Evolutionary conservation across 83 land plant genomes (phyloP).

Genomic region (Larix sibirica): DNA sequence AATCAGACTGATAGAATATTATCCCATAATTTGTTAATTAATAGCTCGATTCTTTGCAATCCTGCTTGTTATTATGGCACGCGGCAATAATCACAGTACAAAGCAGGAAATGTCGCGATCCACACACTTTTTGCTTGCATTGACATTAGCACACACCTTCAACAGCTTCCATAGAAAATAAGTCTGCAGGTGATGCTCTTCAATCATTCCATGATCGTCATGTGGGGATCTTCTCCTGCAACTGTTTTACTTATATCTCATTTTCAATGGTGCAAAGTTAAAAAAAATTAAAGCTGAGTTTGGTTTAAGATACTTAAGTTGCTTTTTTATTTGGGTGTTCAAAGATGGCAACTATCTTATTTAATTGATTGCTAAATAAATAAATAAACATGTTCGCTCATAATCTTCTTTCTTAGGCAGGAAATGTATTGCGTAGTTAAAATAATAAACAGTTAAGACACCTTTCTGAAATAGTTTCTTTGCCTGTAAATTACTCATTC

Average conservation of each 20-base stretch:
- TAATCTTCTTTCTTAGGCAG: no score
- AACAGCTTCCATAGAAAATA: not conserved
- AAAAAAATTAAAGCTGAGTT: not conserved
- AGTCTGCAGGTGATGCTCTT: slow-evolving; percentile 5
- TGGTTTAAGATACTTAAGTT: not conserved
- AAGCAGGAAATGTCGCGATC: slow-evolving; percentile 6
- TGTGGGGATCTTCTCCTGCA: not conserved
- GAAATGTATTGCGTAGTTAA: no score
- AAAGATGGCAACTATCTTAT: no score
- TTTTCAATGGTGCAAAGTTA: no score
- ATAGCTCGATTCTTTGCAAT: not conserved
- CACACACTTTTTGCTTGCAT: slow-evolving; percentile 8
- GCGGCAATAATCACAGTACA: slow-evolving; percentile 1
- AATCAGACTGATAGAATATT: not conserved
- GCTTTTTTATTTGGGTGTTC: not conserved
- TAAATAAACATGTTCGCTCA: no score
- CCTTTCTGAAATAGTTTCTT: no score
- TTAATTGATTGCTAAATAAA: no score
- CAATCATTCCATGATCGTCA: not conserved
- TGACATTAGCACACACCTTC: not conserved
- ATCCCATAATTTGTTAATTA: not conserved
- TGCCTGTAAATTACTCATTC: no score
- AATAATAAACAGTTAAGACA: no score
- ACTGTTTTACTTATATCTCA: not conserved
- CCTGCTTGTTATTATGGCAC: not conserved